Evolutionary conservation across 2,329 filamentous ascomycete genomes (phyloP).

Genomic region (Scedosporium apiospermum): DNA sequence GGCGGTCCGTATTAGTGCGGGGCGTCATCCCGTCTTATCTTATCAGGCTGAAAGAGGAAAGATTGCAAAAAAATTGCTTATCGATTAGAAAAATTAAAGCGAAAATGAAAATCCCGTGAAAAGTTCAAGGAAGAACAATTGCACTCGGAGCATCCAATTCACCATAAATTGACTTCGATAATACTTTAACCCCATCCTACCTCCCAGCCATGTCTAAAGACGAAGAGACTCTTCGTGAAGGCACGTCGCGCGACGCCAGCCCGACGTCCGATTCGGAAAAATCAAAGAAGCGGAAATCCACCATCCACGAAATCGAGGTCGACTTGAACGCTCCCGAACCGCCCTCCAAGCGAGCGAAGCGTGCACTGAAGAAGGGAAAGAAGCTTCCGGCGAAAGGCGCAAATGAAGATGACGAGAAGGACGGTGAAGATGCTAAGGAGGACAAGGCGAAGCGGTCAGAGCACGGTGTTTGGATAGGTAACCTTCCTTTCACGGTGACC

Average conservation of each 20-base stretch:
- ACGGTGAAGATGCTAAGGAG: conserved; percentile 28
- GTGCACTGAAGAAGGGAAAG: conserved; percentile 80
- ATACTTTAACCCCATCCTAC: background rate
- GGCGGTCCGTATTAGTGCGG: background rate
- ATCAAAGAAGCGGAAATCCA: conserved; percentile 65
- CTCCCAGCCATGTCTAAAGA: background rate
- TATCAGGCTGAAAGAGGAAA: conserved; percentile 5
- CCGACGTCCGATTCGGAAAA: background rate
- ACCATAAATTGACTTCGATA: background rate
- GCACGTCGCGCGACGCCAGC: background rate
- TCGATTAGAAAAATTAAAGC: conserved; percentile 6
- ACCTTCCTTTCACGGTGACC: conserved; percentile 76
- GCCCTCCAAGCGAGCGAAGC: conserved; percentile 86
- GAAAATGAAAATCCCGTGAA: conserved; percentile 6
- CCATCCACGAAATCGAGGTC: conserved; percentile 71
- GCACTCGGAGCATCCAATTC: background rate
- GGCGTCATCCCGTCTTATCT: conserved; percentile 9
- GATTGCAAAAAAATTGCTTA: background rate
- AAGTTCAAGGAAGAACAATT: background rate
- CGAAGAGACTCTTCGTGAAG: background rate
- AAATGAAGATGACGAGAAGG: conserved; percentile 24
- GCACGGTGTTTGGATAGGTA: conserved; percentile 91
- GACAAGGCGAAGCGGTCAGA: conserved; percentile 52
- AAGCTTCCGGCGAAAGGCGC: conserved; percentile 35
- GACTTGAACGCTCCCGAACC: conserved; percentile 85